Evolutionary conservation across 768 basidiomycete species (phyloP).

Genomic region (Leucocoprinus leucothites): DNA sequence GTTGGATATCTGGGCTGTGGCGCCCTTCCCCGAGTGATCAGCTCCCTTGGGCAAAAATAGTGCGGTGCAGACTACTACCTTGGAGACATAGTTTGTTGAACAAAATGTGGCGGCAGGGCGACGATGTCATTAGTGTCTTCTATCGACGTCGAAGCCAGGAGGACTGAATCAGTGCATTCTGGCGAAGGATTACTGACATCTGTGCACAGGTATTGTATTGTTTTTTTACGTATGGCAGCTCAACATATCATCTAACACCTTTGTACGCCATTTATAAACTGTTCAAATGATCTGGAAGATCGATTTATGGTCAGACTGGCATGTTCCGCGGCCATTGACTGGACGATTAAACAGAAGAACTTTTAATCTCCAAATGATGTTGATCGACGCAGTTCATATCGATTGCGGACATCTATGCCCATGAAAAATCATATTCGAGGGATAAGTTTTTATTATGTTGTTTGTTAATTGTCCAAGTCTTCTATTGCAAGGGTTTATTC

Average conservation of each 20-base stretch:
- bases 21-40: neutral
- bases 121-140: neutral
- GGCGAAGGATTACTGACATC: neutral
- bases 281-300: neutral
- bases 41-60: neutral
- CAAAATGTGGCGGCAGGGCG: neutral
- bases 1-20: neutral
- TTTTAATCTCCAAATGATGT: neutral
- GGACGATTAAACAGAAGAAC: slow-evolving; percentile 3
- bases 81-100: neutral
- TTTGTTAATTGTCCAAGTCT: too few species aligned
- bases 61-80: neutral
- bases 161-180: neutral
- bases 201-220: neutral
- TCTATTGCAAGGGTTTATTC: neutral
- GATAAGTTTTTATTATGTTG: too few species aligned
- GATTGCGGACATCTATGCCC: slow-evolving; percentile 2
- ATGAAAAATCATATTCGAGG: neutral
- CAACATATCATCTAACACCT: neutral
- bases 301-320: neutral
- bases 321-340: neutral
- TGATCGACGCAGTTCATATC: slow-evolving; percentile 2
- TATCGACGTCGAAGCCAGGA: neutral
- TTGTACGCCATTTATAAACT: neutral
- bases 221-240: neutral